Base-by-base conservation (phyloP, 2,329 filamentous ascomycete genomes). In the Stachybotrys chartarum region DNA sequence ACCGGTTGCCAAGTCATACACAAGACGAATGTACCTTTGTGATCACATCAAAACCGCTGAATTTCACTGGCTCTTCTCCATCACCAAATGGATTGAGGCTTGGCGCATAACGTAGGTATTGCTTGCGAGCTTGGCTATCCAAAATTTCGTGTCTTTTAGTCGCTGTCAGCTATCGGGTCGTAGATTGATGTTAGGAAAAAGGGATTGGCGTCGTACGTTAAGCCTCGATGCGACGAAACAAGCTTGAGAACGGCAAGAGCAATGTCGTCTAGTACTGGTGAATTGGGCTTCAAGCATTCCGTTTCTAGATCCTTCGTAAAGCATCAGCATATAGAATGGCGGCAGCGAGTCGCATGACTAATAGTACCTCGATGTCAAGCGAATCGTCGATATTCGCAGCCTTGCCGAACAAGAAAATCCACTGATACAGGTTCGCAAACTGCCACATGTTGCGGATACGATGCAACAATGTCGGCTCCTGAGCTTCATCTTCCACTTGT, bases 381-480 rank as follows among this genome's bases (percentile, higher is more conserved):
- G 88, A 85, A 59, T 95, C 88, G 64, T 94, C 87, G 61, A 97
- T 89, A 75, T 96, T 97, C 69, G 96, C 86, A 48, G 86, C 86
- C 65, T 88, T 86, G 58, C 93, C 92, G 71, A 99, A 99, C 46
- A 93, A 83, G 69, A 87, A 89, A 58, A 97, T 90, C 81, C 91
- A 99, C 73, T 99, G 93, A 74, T 88, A 91, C 7, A 97, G 76
- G 66, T 91, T 93, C 58, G 93, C 90, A 72, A 97, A 97, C 71
- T 97, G 89, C 92, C 93, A 97, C 80, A 90, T 91, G 68, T 90
- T 94, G 59, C 93, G 85, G 62, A 97, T 81, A 61, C 80, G 85
- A 56, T 84, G 75, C 31, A 95, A 54, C 18, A 66, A 45, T 6
- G 63, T 60, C 24, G 56, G 50, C 44, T 58, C 55, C n/a, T 55